These are phyloP conservation scores for Glycine latifolia DNA, from an alignment of 306 rosid species.

Conservation along the genomic window DNA sequence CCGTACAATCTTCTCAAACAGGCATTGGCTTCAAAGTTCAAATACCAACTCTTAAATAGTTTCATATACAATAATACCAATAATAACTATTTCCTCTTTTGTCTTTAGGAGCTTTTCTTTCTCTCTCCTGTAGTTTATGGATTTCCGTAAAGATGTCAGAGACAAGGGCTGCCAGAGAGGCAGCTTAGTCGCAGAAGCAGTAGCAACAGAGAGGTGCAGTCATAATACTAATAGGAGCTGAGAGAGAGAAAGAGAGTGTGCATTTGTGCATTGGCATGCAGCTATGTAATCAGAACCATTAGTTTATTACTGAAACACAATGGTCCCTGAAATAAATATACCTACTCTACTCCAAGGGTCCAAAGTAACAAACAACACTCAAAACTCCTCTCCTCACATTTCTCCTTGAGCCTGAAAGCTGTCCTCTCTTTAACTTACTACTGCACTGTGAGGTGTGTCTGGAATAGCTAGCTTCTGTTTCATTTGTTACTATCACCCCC, in stretches of 20 bases:
- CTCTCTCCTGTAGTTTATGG: constrained; percentile 72
- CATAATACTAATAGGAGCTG: constrained; percentile 57
- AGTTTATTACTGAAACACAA: constrained; percentile 86
- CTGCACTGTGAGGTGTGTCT: constrained; percentile 42
- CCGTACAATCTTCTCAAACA: constrained; percentile 75
- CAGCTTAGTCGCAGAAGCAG: constrained; percentile 74
- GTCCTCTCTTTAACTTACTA: constrained; percentile 33
- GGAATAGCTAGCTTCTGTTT: constrained; percentile 37
- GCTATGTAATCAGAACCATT: constrained; percentile 83
- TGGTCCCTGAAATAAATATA: constrained; percentile 94
- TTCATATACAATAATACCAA: constrained; percentile 55
- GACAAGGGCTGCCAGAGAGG: constrained; percentile 78
- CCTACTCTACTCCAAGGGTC: constrained; percentile 51
- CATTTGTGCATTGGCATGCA: constrained; percentile 63
- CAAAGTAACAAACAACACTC: constrained; percentile 29
- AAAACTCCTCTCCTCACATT: constrained; percentile 4
- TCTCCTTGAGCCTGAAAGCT: not conserved
- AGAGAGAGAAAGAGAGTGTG: constrained; percentile 28
- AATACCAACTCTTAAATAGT: constrained; percentile 66
- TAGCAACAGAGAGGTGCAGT: constrained; percentile 81
- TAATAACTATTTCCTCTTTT: constrained; percentile 57
- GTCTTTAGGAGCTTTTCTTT: constrained; percentile 40
- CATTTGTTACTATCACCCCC: constrained; percentile 33
- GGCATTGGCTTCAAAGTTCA: constrained; percentile 66
- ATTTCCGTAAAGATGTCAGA: constrained; percentile 95